Evolutionary conservation across 1,139 yeast genomes (phyloP).

Genomic region (Wickerhamomyces sp.): DNA sequence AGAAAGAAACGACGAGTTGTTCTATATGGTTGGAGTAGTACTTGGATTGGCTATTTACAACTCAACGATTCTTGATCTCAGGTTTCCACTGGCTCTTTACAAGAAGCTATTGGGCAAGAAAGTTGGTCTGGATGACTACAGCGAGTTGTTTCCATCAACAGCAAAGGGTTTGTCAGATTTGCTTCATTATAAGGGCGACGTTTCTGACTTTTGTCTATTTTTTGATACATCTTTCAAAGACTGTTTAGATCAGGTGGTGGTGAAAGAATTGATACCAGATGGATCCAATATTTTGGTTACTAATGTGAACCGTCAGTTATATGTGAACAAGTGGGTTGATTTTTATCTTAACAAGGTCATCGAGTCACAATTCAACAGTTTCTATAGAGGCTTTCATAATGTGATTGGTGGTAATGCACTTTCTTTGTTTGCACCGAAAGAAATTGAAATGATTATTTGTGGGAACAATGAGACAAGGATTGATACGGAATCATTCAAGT

Average conservation of each 20-base stretch:
- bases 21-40: conserved; percentile 76
- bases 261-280: conserved; percentile 46
- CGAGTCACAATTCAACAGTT: conserved; percentile 46
- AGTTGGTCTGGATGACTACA: conserved; percentile 57
- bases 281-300: conserved; percentile 57
- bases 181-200: conserved; percentile 42
- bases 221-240: conserved; percentile 43
- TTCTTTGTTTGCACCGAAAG: conserved; percentile 73
- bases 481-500: conserved; percentile 61
- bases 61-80: conserved; percentile 76
- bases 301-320: conserved; percentile 47
- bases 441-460: conserved; percentile 69
- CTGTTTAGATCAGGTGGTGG: conserved; percentile 33
- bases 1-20: conserved; percentile 38
- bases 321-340: conserved; percentile 56
- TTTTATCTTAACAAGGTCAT: conserved; percentile 58
- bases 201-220: conserved; percentile 41
- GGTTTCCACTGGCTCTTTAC: conserved; percentile 71
- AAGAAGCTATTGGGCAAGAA: conserved; percentile 62
- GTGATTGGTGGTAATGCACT: conserved; percentile 82
- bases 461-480: conserved; percentile 63
- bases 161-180: conserved; percentile 54
- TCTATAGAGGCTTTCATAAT: conserved; percentile 63
- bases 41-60: conserved; percentile 89
- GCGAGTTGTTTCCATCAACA: conserved; percentile 60